phyloP scores from a whole-genome alignment of 257 asterid species.

The Przewalskia tangutica region DNA sequence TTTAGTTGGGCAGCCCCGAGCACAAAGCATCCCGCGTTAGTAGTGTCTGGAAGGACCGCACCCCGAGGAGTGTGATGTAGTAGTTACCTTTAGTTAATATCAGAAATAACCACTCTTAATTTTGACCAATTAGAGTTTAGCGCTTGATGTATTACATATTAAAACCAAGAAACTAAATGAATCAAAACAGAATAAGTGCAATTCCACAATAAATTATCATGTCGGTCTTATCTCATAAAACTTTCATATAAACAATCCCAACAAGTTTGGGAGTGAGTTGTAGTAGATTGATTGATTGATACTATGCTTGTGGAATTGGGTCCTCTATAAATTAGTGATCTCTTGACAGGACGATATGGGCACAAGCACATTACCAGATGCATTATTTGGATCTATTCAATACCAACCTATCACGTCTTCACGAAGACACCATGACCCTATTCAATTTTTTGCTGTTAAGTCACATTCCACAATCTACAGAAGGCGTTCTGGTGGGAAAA shows the following conservation, averaged over 20 bases:
- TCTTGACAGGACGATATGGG: slow-evolving; percentile 19
- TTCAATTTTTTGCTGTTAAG: slow-evolving; percentile 3
- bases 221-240: neutral
- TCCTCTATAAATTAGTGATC: neutral
- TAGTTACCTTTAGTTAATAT: neutral
- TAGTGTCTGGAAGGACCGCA: no score
- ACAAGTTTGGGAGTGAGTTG: neutral
- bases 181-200: neutral
- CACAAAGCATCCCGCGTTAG: no score
- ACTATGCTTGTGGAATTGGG: neutral
- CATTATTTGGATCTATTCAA: slow-evolving; percentile 6
- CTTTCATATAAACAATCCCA: neutral
- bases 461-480: slow-evolving; percentile 7
- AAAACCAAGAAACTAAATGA: neutral
- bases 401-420: neutral
- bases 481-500: slow-evolving; percentile 4
- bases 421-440: neutral
- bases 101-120: neutral
- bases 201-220: neutral
- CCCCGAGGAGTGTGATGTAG: no score
- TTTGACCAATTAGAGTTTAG: neutral
- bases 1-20: neutral
- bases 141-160: neutral
- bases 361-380: slow-evolving; percentile 16
- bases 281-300: neutral